A percentile compares a stretch with the other conserved stretches of the same genome.
phyloP scores from a whole-genome alignment of 1,139 yeast species.

The Zygosaccharomyces sapae region DNA sequence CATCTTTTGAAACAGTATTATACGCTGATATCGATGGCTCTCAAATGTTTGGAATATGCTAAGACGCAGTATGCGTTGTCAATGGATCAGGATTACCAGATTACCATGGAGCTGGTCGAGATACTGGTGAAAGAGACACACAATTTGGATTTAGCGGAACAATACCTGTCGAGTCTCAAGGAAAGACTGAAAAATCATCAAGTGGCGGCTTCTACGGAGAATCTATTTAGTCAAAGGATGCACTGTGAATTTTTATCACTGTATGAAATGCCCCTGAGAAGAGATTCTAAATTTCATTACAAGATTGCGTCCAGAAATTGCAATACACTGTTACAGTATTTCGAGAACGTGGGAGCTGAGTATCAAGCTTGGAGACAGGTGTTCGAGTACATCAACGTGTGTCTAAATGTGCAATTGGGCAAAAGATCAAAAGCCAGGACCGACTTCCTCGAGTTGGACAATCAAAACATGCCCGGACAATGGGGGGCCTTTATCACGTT shows the following conservation, averaged over 20 bases:
- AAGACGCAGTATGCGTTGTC: slow-evolving; percentile 23
- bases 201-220: slow-evolving; percentile 10
- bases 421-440: slow-evolving; percentile 13
- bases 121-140: slow-evolving; percentile 29
- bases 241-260: slow-evolving; percentile 25
- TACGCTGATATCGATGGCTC: slow-evolving; percentile 25
- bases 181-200: slow-evolving; percentile 25
- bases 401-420: slow-evolving; percentile 14
- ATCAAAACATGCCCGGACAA: neutral
- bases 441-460: slow-evolving; percentile 10
- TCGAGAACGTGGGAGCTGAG: slow-evolving; percentile 7
- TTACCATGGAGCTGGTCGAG: slow-evolving; percentile 25
- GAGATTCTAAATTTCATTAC: slow-evolving; percentile 20
- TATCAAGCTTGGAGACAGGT: slow-evolving; percentile 19
- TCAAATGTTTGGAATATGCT: slow-evolving; percentile 21
- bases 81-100: slow-evolving; percentile 26
- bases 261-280: slow-evolving; percentile 22
- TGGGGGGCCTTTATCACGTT: slow-evolving; percentile 14
- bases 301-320: slow-evolving; percentile 28
- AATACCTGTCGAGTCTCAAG: slow-evolving; percentile 25
- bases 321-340: slow-evolving; percentile 17
- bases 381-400: slow-evolving; percentile 20
- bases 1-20: slow-evolving; percentile 27
- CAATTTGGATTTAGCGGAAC: slow-evolving; percentile 30
- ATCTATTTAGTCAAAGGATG: slow-evolving; percentile 21